Percentiles rank a stretch among this genome's conserved stretches.
These are phyloP conservation scores for Mycosphaerelloides madeirae DNA, from an alignment of 2,329 filamentous ascomycete species.

Conservation along the genomic window DNA sequence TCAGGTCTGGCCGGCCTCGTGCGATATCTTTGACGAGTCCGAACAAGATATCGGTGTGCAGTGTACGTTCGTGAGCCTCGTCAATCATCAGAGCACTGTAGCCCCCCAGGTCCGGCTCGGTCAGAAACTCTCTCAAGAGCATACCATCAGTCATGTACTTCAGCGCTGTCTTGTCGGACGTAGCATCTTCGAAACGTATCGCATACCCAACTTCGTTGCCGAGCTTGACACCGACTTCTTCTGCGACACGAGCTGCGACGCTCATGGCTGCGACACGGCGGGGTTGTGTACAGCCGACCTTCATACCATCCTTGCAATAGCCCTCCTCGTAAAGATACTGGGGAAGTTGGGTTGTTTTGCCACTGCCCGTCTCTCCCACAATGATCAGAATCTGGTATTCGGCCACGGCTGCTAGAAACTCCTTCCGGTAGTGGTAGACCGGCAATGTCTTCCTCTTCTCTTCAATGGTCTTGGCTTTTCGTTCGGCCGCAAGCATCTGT, in stretches of 20 bases:
- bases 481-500: conserved; percentile 82
- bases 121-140: conserved; percentile 83
- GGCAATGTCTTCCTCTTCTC: conserved; percentile 87
- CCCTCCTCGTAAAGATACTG: conserved; percentile 92
- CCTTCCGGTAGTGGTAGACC: conserved; percentile 80
- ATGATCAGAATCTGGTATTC: conserved; percentile 85
- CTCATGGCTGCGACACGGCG: conserved; percentile 95
- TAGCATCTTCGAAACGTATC: conserved; percentile 91
- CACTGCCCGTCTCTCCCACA: conserved; percentile 89
- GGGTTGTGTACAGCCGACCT: conserved; percentile 90
- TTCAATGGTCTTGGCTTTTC: conserved; percentile 81
- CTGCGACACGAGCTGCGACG: conserved; percentile 90
- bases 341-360: conserved; percentile 92
- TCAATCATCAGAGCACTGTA: conserved; percentile 95
- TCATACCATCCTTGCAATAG: conserved; percentile 76
- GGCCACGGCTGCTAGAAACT: conserved; percentile 80
- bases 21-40: conserved; percentile 86
- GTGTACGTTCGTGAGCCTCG: conserved; percentile 90
- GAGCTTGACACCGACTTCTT: conserved; percentile 85
- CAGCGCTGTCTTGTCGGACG: conserved; percentile 81
- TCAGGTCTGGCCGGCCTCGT: conserved; percentile 75
- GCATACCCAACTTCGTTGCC: conserved; percentile 91
- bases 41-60: conserved; percentile 85
- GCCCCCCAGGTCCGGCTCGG: conserved; percentile 73
- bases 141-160: conserved; percentile 99